phyloP scores from a whole-genome alignment of 805 yeast species.

The Saturnispora ahearnii region DNA sequence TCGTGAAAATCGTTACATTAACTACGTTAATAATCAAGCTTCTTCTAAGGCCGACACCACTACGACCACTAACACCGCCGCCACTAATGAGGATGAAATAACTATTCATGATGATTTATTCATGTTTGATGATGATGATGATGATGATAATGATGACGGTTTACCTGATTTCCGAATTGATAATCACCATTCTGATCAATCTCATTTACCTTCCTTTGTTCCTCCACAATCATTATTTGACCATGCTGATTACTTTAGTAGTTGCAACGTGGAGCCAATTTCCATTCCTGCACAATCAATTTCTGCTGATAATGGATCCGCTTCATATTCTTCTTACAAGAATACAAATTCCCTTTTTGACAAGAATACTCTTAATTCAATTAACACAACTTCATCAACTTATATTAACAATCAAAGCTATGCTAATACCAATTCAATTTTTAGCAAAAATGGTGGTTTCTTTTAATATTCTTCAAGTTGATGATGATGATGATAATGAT shows the following conservation, averaged over 20 bases:
- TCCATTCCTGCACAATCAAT: conserved; percentile 8
- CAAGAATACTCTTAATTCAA: conserved; percentile 2
- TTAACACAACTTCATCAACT: neutral
- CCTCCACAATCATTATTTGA: neutral
- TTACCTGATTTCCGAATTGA: neutral
- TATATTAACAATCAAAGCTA: neutral
- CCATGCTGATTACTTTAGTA: neutral
- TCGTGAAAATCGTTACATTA: conserved; percentile 10
- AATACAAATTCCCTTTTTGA: conserved; percentile 14
- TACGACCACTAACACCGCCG: neutral
- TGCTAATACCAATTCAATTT: neutral
- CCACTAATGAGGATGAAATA: neutral
- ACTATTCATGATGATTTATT: conserved; percentile 9
- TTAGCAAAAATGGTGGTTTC: neutral
- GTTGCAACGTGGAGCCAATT: conserved; percentile 13
- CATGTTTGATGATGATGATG: conserved; percentile 12
- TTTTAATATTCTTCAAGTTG: neutral
- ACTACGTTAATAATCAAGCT: conserved; percentile 11
- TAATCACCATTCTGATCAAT: neutral
- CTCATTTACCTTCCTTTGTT: neutral
- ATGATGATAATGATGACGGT: neutral
- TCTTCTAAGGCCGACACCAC: neutral
- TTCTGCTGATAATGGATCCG: neutral
- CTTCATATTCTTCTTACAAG: conserved; percentile 6
- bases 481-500: no score